A percentile compares a stretch with the other conserved stretches of the same genome.
phyloP scores from a whole-genome alignment of 2,329 filamentous ascomycete genomes.

The Blastomyces parvus region DNA sequence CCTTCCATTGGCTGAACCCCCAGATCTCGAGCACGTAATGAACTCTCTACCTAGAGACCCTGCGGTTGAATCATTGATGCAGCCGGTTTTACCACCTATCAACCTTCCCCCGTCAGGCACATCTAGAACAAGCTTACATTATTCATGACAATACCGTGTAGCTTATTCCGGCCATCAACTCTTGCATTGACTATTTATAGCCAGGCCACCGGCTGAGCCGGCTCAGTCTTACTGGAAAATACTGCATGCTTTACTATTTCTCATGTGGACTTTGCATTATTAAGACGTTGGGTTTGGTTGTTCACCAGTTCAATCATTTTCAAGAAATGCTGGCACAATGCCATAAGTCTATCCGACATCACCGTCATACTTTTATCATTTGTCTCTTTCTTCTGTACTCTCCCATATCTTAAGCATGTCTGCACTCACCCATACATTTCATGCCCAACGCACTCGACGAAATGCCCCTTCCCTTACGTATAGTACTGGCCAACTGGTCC shows the following conservation, averaged over 20 bases:
- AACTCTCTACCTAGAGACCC: background rate
- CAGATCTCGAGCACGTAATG: background rate
- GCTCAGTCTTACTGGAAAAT: background rate
- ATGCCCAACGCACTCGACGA: background rate
- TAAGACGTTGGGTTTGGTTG: background rate
- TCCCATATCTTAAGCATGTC: background rate
- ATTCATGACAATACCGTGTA: background rate
- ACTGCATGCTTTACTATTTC: background rate
- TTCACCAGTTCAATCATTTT: background rate
- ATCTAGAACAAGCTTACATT: background rate
- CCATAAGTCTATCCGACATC: background rate
- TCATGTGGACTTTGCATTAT: background rate
- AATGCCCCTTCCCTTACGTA: background rate
- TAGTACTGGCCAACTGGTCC: background rate
- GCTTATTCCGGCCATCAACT: background rate
- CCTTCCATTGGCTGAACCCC: background rate
- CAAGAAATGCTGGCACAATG: background rate
- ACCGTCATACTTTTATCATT: background rate
- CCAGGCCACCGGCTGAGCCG: background rate
- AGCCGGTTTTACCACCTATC: background rate
- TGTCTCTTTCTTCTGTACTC: background rate
- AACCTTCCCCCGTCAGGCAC: background rate
- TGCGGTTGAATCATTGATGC: background rate
- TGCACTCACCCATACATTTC: background rate
- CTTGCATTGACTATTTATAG: no score